Percentiles rank a stretch among this genome's conserved stretches.
These are phyloP conservation scores for Cryptococcus sp. DNA, from an alignment of 1,284 basidiomycete genomes.

Conservation along the genomic window DNA sequence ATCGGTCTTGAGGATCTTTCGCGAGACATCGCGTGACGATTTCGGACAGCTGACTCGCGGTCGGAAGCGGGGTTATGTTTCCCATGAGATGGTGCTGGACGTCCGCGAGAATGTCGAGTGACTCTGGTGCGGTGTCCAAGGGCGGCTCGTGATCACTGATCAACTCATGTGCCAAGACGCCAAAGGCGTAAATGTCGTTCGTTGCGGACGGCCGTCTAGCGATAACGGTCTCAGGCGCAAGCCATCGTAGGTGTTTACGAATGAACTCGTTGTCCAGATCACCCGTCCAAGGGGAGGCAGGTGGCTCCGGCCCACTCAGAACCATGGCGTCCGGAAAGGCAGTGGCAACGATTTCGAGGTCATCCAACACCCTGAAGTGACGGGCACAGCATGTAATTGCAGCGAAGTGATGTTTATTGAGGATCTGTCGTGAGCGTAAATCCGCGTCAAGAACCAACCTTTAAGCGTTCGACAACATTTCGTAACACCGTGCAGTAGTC, in stretches of 20 bases:
- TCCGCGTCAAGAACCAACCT: conserved; percentile 17
- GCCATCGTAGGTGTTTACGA: conserved; percentile 37
- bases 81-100: conserved; percentile 38
- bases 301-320: conserved; percentile 12
- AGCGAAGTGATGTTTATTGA: conserved; percentile 32
- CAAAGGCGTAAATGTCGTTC: conserved; percentile 47
- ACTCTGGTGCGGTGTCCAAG: conserved; percentile 34
- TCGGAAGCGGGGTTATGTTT: conserved; percentile 26
- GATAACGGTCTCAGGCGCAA: conserved; percentile 42
- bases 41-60: conserved; percentile 37
- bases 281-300: conserved; percentile 18
- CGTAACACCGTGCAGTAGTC: conserved; percentile 29
- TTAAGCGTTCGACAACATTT: conserved; percentile 25
- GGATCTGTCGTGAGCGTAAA: conserved; percentile 21
- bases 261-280: conserved; percentile 30
- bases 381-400: conserved; percentile 35
- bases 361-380: conserved; percentile 17
- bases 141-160: conserved; percentile 25
- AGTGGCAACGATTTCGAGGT: too few species aligned
- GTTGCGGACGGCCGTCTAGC: conserved; percentile 23
- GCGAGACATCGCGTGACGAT: conserved; percentile 45
- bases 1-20: conserved; percentile 41
- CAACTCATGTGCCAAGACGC: conserved; percentile 44
- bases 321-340: background rate
- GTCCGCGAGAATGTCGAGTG: conserved; percentile 28